Evolutionary conservation across 768 basidiomycete species (phyloP), one percentile per base, ranked within the genome.

Genomic region (Hirschioporus abietinus): DNA sequence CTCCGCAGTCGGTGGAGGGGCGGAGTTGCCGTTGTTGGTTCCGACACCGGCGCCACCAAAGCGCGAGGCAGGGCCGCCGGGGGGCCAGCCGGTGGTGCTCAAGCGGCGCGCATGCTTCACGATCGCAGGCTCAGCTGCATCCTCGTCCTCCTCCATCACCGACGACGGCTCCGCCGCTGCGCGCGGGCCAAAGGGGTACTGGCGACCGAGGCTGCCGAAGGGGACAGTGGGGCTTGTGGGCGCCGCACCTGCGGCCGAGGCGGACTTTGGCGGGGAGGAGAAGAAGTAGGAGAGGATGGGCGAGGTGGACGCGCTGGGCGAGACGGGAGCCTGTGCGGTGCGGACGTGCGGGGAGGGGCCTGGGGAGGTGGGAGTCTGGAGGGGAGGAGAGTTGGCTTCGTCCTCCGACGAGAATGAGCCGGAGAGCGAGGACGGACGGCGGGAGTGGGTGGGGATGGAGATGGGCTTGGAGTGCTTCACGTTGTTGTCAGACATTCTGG

Each of bases 241-340:
- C 15, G 12, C 42, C 1, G 6, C 74, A 17, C 79, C 75, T 59
- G 72, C 71, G 67, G 73, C 76, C 0, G 80, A 71, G 71, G 86
- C 87, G 17, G 86, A 60, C 3, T 52, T 78, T 10, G 89, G 86
- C 1, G 87, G 85, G 86, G 63, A 75, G 75, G 80, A 79, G 58
- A 91, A 74, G 76, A 90, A 88, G 74, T 89, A 88, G 65, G 86
- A 85, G 63, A 92, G 76, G 65, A 92, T 88, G 60, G 91, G 91
- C 3, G 91, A 91, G 5, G 81, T 82, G 7, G 85, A 52, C 12
- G 42, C 12, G 42, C 42, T 83, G 7, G 89, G 84, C 4, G 88
- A 86, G 6, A 82, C 77, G 10, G 82, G 72, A 7, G 81, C 77
- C 61, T 86, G 72, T 60, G 80, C 80, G 1, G 83, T 52, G 42